phyloP scores from a whole-genome alignment of 2,329 filamentous ascomycete species.

The Sarocladium brachiariae region DNA sequence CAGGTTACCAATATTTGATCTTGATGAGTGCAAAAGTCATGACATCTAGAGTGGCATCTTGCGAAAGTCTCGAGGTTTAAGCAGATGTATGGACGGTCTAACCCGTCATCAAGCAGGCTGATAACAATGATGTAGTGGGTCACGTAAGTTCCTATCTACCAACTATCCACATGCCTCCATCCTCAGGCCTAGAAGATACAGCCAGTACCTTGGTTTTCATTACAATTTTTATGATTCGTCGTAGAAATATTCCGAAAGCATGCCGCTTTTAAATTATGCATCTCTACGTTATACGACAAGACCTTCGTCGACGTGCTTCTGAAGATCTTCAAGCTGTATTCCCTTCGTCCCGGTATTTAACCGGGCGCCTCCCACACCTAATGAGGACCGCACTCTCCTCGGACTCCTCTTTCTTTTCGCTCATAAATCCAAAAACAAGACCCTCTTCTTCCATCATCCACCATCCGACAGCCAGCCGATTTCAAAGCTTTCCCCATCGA shows the following conservation, averaged over 20 bases:
- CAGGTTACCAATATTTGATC: too few relatives aligned
- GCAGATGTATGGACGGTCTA: background rate
- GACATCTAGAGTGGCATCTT: too few relatives aligned
- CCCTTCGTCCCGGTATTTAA: background rate
- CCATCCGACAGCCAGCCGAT: background rate
- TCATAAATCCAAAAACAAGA: background rate
- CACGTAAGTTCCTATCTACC: background rate
- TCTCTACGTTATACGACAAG: too few relatives aligned
- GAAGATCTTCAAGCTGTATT: too few relatives aligned
- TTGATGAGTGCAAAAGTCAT: too few relatives aligned
- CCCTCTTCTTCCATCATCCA: background rate
- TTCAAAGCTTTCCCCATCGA: background rate
- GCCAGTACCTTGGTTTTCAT: too few relatives aligned
- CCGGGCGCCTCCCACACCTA: background rate
- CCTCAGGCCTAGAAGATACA: too few relatives aligned
- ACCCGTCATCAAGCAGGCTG: background rate
- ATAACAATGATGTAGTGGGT: conserved; percentile 1
- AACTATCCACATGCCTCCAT: background rate
- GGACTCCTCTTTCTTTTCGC: too few relatives aligned
- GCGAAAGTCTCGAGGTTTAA: background rate
- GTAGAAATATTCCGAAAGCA: too few relatives aligned
- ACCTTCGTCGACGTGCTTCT: too few relatives aligned
- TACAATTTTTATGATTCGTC: too few relatives aligned
- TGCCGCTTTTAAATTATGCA: too few relatives aligned
- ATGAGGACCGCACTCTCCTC: background rate